phyloP scores from a whole-genome alignment of 345 rosid genomes.

The Camelina sativa region DNA sequence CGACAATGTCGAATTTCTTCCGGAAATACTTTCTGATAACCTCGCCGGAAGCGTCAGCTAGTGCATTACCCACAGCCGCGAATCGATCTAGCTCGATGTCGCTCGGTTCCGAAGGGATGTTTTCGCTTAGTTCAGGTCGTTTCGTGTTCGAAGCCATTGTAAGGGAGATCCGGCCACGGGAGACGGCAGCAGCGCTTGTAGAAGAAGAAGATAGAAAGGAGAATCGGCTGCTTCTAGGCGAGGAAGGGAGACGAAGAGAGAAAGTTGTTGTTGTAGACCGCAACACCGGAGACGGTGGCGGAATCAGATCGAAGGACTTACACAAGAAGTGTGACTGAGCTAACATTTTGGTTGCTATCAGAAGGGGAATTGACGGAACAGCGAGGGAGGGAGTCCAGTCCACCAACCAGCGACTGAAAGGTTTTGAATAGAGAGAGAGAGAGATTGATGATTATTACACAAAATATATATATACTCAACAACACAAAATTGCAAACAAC shows the following conservation, averaged over 20 bases:
- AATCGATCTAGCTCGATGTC: slow-evolving; percentile 55
- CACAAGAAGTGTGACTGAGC: slow-evolving; percentile 36
- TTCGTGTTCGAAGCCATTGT: slow-evolving; percentile 52
- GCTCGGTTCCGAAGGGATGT: slow-evolving; percentile 13
- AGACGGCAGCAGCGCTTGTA: neutral
- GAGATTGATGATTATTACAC: neutral
- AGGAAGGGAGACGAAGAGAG: slow-evolving; percentile 10
- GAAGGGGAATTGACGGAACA: slow-evolving; percentile 9
- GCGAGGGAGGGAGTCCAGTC: too few species aligned
- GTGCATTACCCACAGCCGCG: slow-evolving; percentile 59
- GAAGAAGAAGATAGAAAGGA: slow-evolving; percentile 18
- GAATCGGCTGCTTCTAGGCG: neutral
- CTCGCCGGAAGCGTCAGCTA: slow-evolving; percentile 89
- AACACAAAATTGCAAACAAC: neutral
- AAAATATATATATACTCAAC: neutral
- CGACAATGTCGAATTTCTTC: slow-evolving; percentile 79
- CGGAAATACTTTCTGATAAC: slow-evolving; percentile 84
- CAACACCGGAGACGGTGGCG: slow-evolving; percentile 41
- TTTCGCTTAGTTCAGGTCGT: slow-evolving; percentile 23
- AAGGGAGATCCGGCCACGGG: slow-evolving; percentile 19
- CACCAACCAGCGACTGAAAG: neutral
- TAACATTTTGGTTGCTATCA: slow-evolving; percentile 28
- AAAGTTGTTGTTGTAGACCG: slow-evolving; percentile 18
- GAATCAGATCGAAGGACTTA: slow-evolving; percentile 26
- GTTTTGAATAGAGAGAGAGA: neutral